phyloP scores from a whole-genome alignment of 371 early-diverging fungal species.

The Mortierella sp. region DNA sequence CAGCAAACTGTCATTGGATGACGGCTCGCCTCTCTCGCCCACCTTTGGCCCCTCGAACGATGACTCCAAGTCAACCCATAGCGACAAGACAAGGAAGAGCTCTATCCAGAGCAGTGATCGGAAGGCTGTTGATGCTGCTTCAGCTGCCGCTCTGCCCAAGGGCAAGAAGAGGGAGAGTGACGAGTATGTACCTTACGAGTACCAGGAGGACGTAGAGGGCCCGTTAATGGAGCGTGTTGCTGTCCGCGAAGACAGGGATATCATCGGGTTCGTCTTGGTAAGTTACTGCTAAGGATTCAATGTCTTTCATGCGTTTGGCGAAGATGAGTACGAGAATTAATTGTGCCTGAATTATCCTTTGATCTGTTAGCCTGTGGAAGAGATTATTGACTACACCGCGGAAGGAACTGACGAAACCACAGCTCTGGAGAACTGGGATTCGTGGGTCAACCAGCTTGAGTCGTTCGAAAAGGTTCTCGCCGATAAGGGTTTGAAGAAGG shows the following conservation, averaged over 20 bases:
- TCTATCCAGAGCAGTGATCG: conserved; percentile 23
- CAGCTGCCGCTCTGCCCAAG: neutral
- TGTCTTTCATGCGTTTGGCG: neutral
- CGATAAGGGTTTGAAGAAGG: conserved; percentile 49
- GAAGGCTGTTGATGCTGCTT: neutral
- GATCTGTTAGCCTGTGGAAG: conserved; percentile 36
- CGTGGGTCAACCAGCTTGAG: conserved; percentile 57
- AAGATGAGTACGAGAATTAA: neutral
- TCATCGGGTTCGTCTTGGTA: conserved; percentile 52
- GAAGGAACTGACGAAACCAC: conserved; percentile 18
- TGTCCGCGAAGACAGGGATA: conserved; percentile 37
- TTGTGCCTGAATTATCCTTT: neutral
- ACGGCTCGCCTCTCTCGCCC: conserved; percentile 22
- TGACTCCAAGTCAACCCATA: conserved; percentile 21
- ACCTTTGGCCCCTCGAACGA: conserved; percentile 14
- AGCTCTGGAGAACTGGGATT: conserved; percentile 49
- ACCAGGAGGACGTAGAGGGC: conserved; percentile 54
- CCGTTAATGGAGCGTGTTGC: conserved; percentile 53
- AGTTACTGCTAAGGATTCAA: neutral
- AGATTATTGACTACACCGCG: conserved; percentile 7
- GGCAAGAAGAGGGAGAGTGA: conserved; percentile 36
- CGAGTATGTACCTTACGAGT: conserved; percentile 53
- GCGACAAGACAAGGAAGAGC: conserved; percentile 32
- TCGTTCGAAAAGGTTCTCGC: conserved; percentile 50
- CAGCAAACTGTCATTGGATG: conserved; percentile 23